These are phyloP conservation scores for Silene vulgaris DNA, from an alignment of 179 eudicot genomes.

Conservation along the genomic window DNA sequence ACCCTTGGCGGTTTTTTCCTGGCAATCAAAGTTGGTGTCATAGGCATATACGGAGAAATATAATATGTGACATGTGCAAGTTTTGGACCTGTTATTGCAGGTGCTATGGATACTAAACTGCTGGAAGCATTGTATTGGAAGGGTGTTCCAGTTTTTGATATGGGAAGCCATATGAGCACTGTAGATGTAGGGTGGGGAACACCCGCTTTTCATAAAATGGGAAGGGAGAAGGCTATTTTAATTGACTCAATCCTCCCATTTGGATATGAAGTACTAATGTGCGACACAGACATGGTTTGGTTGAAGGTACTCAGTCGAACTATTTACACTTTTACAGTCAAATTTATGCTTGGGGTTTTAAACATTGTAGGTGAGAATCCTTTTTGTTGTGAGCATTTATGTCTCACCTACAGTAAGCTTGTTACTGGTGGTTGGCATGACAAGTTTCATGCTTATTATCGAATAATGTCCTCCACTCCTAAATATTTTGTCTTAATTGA, in stretches of 20 bases:
- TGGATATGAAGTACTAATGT: slow-evolving; percentile 90
- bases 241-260: slow-evolving; percentile 79
- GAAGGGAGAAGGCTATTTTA: slow-evolving; percentile 87
- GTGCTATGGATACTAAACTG: slow-evolving; percentile 97
- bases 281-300: slow-evolving; percentile 99
- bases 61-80: not conserved
- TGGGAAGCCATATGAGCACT: slow-evolving; percentile 98
- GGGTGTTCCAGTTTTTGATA: slow-evolving; percentile 92
- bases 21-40: not conserved
- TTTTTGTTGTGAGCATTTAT: not conserved
- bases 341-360: not conserved
- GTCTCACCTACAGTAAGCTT: not conserved
- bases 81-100: slow-evolving; percentile 34
- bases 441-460: not conserved
- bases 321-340: not conserved
- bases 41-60: not conserved
- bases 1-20: not conserved
- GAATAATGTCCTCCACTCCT: not conserved
- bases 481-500: not conserved
- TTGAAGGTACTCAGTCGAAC: slow-evolving; percentile 56
- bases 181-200: slow-evolving; percentile 97
- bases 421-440: not conserved
- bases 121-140: slow-evolving; percentile 92
- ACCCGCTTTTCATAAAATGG: slow-evolving; percentile 97
- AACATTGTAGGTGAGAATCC: slow-evolving; percentile 2